Evolutionary conservation across 805 yeast genomes (phyloP).

Genomic region (Ogataea haglerorum): DNA sequence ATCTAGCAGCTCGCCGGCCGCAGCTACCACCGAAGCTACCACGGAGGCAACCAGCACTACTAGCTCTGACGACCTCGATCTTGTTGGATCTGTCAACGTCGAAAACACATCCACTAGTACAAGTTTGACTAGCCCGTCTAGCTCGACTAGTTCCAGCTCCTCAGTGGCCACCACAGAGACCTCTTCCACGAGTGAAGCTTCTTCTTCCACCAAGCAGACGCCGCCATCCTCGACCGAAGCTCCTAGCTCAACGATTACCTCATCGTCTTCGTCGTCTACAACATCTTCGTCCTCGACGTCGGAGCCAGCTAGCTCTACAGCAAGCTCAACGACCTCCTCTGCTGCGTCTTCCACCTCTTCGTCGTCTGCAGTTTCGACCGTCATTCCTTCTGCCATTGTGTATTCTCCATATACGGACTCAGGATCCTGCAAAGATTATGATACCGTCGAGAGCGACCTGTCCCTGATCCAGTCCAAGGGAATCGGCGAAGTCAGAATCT

Average conservation of each 20-base stretch:
- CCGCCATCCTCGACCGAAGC: conserved; percentile 4
- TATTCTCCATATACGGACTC: conserved; percentile 77
- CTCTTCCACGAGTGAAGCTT: background rate
- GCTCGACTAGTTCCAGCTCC: conserved; percentile 5
- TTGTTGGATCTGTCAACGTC: background rate
- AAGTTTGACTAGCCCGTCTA: conserved; percentile 2
- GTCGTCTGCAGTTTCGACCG: conserved; percentile 28
- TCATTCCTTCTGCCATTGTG: conserved; percentile 56
- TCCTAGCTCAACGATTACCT: conserved; percentile 7
- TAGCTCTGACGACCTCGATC: conserved; percentile 3
- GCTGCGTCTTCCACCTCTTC: conserved; percentile 19
- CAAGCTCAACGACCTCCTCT: conserved; percentile 16
- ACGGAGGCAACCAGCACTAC: conserved; percentile 2
- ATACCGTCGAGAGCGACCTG: conserved; percentile 57
- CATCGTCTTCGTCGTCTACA: background rate
- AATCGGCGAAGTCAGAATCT: conserved; percentile 65
- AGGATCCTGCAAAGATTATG: conserved; percentile 61
- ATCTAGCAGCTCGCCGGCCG: conserved; percentile 11
- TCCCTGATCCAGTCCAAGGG: conserved; percentile 55
- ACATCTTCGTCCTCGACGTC: background rate
- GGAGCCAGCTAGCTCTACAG: too few relatives aligned
- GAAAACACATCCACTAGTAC: conserved; percentile 3
- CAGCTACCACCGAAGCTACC: conserved; percentile 10
- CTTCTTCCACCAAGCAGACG: background rate
- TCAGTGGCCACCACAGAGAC: background rate